Base-by-base conservation (phyloP, 176 grass and related monocot species). In the Cenchrus americanus region DNA sequence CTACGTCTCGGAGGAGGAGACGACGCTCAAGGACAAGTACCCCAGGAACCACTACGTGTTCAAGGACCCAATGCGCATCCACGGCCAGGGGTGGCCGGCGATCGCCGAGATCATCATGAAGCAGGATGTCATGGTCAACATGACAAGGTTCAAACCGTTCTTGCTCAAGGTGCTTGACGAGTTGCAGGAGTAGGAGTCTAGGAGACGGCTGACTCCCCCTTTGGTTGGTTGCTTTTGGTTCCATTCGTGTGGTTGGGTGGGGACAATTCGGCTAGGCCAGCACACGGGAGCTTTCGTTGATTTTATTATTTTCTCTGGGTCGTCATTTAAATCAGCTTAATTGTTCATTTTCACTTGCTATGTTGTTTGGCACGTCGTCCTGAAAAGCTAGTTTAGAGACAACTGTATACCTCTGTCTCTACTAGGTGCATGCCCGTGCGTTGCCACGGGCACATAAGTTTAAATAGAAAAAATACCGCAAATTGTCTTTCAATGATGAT, bases 81-180 rank as follows among this genome's bases (percentile, higher is more conserved):
- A 97, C 67, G 88, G 66, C 7, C 66, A 82, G 41, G 95, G 95
- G 0, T 91, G 92, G 88, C 76, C 76, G n/a, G 77, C 76, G 8
- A 82, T 97, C 23, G 86, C 86, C 26, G 92, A 92, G 17, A 94
- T 92, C 22, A 83, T 97, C 88, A 93, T 97, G 95, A 94, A 94
- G 79, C 95, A 97, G 87, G 90, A 97, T 53, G 90, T 97, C 73
- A 89, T 42, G 82, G 83, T 96, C 8, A 85, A 96, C 49, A n/a
- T 89, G 15, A 93, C 85, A 18, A 89, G 94, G 84, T 96, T 96
- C 71, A 93, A 77, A 78, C 88, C 91, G 0, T 88, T 69, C 65
- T 78, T 96, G 21, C 83, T 87, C 57, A 59, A 96, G 73, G 88
- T 86, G 55, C 86, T 96, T 32, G 87, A 96, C 80, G 81, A 91